Evolutionary conservation across 164 flowering plant genomes (phyloP).

Genomic region (Taxillus chinensis): DNA sequence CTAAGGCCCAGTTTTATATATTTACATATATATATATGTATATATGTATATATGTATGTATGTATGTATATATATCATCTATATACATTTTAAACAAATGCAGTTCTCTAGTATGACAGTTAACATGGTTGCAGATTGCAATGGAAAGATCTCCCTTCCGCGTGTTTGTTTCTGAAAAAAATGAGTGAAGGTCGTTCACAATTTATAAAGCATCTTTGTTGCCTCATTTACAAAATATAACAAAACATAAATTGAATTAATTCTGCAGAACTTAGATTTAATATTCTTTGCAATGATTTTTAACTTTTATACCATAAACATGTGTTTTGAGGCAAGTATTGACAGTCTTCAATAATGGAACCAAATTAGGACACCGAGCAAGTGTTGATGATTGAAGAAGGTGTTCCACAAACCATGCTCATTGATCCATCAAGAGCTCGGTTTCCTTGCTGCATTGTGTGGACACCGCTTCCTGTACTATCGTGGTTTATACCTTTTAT

Average conservation of each 20-base stretch:
- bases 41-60: too few species aligned
- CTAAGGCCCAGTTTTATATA: too few species aligned
- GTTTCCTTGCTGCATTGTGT: conserved; percentile 87
- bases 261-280: background rate
- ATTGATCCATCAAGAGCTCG: conserved; percentile 71
- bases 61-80: too few species aligned
- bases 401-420: conserved; percentile 11
- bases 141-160: too few species aligned
- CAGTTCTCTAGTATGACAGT: too few species aligned
- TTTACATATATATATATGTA: too few species aligned
- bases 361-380: conserved; percentile 25
- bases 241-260: background rate
- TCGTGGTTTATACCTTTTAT: conserved; percentile 90
- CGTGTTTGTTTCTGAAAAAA: too few species aligned
- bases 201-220: too few species aligned
- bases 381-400: conserved; percentile 33
- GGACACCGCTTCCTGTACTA: conserved; percentile 86
- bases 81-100: too few species aligned
- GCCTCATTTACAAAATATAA: too few species aligned
- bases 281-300: background rate
- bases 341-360: conserved; percentile 26
- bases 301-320: background rate
- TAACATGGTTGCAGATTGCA: too few species aligned
- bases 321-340: background rate
- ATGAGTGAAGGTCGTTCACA: too few species aligned